Base-by-base conservation (phyloP, 768 basidiomycete genomes). In the Boletus fagicola region DNA sequence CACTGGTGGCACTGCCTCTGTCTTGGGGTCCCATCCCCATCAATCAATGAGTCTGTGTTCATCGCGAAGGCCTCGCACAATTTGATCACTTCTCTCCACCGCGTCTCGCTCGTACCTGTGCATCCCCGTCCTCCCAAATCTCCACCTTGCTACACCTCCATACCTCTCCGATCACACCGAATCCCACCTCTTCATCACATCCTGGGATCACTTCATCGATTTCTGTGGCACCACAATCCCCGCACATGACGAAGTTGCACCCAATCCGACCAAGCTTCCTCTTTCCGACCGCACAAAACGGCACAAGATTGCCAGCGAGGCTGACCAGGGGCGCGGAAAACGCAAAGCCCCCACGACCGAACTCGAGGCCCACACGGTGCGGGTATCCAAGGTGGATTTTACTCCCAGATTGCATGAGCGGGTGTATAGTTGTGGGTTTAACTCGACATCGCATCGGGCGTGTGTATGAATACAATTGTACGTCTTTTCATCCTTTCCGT, bases 151-250 rank as follows among this genome's bases (percentile, higher is more conserved):
- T 97, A 2, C 85, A 90, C 63, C 76, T 96, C 1, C 95, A 98
- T 84, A 10, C 12, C 31, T 16, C 0, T 70, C 86, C 0, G 83
- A 83, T 54, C 38, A 64, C n/a, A 6, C 77, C 9, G 85, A 87
- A 4, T 76, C 80, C 4, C 81, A 86, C 55, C 75, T 98, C 18
- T 76, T 98, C 40, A 93, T 92, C 0, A 82, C 89, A 0, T 89
- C 89, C 0, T 95, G 94, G 92, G 96, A 99, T 65, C 79, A 83
- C 10, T 77, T 93, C 16, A 80, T 99, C 54, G 92, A 92, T 3
- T 64, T 94, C 4, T 98, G 87, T 88, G 84, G 87, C 58, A 85
- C 84, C 4, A 65, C 68, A 1, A 76, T 89, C 28, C 28, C 28
- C 5, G 28, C 28, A 6, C 28, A 28, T 28, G 28, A 28, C 6